These are phyloP conservation scores for Coemansia sp. DNA, from an alignment of 192 early-diverging fungal species.

Conservation along the genomic window DNA sequence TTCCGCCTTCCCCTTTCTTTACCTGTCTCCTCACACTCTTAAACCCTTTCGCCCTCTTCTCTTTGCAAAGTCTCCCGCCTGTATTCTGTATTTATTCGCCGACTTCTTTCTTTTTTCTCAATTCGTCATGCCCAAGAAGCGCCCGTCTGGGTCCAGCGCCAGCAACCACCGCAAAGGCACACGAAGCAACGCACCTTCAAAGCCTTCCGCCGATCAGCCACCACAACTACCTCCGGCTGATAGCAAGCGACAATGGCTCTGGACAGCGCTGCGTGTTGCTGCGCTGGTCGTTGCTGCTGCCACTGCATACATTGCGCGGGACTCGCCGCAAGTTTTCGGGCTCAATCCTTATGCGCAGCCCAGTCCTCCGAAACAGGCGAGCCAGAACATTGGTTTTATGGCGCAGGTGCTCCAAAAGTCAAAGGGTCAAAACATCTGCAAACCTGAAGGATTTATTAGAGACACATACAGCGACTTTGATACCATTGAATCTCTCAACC, in stretches of 20 bases:
- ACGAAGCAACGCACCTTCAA: not conserved
- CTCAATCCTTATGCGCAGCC: conserved; percentile 14
- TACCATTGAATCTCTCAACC: conserved; percentile 74
- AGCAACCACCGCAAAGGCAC: not conserved
- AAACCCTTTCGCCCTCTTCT: conserved; percentile 2
- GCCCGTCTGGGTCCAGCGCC: conserved; percentile 14
- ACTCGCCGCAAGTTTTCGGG: conserved; percentile 41
- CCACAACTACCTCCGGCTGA: not conserved
- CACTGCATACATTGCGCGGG: conserved; percentile 47
- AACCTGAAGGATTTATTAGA: conserved; percentile 49
- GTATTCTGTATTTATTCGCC: conserved; percentile 7
- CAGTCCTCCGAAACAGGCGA: conserved; percentile 16
- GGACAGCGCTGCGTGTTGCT: conserved; percentile 28
- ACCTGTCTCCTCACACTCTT: not conserved
- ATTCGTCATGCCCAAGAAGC: conserved; percentile 33
- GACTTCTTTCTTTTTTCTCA: conserved; percentile 8
- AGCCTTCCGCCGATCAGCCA: not conserved
- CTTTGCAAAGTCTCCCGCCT: not conserved
- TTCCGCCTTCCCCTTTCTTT: not conserved
- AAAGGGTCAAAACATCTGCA: conserved; percentile 58
- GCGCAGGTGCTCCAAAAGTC: conserved; percentile 57
- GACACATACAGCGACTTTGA: conserved; percentile 66
- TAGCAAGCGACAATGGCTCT: conserved; percentile 29
- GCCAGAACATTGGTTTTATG: conserved; percentile 55
- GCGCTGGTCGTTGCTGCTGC: conserved; percentile 35